Percentiles rank a stretch among this genome's conserved stretches.
Evolutionary conservation across 805 yeast genomes (phyloP).

Genomic region (Candida bentonensis): DNA sequence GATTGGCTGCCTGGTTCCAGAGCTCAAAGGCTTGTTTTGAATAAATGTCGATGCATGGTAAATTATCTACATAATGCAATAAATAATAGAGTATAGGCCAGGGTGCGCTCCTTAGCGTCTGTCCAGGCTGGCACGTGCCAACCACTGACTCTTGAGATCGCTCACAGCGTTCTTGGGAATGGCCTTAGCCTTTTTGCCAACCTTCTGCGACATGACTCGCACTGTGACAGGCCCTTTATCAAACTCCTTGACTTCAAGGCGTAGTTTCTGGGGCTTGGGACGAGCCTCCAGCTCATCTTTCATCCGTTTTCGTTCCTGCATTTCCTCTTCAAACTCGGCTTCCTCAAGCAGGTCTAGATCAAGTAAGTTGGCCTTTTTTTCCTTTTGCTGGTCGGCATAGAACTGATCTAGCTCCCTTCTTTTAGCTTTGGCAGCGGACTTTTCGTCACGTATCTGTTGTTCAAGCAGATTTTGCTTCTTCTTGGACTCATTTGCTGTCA

Average conservation of each 20-base stretch:
- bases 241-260: background rate
- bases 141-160: background rate
- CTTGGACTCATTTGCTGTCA: background rate
- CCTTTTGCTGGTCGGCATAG: background rate
- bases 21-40: conserved; percentile 19
- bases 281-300: background rate
- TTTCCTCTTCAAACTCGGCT: background rate
- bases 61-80: conserved; percentile 16
- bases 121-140: background rate
- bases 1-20: conserved; percentile 62
- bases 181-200: background rate
- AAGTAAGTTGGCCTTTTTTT: background rate
- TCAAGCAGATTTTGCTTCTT: background rate
- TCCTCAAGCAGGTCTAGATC: background rate
- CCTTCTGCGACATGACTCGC: background rate
- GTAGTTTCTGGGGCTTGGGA: background rate
- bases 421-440: conserved; percentile 5
- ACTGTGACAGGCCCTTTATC: background rate
- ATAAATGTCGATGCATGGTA: conserved; percentile 4
- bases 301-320: background rate
- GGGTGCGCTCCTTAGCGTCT: background rate
- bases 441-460: conserved; percentile 5
- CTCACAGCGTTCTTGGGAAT: background rate
- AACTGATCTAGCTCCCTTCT: background rate
- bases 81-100: background rate